Conservation (phyloP, 2,329 filamentous ascomycete genomes). For the Lachnellula arida region DNA sequence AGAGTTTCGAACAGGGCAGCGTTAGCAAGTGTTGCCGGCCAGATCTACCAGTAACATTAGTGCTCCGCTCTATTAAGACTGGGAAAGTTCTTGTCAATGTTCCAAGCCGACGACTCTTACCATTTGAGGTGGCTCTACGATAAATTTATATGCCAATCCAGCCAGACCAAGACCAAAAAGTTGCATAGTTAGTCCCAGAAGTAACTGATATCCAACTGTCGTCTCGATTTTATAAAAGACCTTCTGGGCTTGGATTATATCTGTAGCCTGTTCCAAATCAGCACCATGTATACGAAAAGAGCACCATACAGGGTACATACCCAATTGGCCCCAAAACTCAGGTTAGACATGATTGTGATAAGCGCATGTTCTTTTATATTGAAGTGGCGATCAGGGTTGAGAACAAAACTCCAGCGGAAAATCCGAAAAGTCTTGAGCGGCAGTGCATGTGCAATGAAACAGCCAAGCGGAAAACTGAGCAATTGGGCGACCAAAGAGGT, state of each 20-base stretch:
- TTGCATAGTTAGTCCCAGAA: conserved; percentile 56
- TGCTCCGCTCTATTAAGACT: too few relatives aligned
- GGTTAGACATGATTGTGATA: conserved; percentile 55
- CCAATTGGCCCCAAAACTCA: conserved; percentile 33
- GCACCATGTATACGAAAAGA: too few relatives aligned
- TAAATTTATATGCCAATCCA: conserved; percentile 52
- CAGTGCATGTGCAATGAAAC: conserved; percentile 38
- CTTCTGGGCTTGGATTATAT: conserved; percentile 18
- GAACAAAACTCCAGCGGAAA: conserved; percentile 40
- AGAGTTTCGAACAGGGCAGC: conserved; percentile 33
- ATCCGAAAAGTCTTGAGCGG: conserved; percentile 30
- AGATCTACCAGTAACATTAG: conserved; percentile 5
- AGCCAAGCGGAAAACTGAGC: conserved; percentile 19
- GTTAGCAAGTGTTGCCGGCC: conserved; percentile 18
- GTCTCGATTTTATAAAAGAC: conserved; percentile 41
- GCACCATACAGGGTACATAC: too few relatives aligned
- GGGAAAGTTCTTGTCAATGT: too few relatives aligned
- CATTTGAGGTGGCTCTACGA: conserved; percentile 42
- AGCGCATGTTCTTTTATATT: conserved; percentile 66
- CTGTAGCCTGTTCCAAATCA: conserved; percentile 1
- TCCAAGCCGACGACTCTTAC: too few relatives aligned
- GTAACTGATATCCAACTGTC: conserved; percentile 52
- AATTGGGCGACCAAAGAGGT: conserved; percentile 22
- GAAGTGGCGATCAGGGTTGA: conserved; percentile 62
- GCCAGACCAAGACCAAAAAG: conserved; percentile 61